Evolutionary conservation across 2,329 filamentous ascomycete species (phyloP).

Genomic region (Juglanconis juglandina): DNA sequence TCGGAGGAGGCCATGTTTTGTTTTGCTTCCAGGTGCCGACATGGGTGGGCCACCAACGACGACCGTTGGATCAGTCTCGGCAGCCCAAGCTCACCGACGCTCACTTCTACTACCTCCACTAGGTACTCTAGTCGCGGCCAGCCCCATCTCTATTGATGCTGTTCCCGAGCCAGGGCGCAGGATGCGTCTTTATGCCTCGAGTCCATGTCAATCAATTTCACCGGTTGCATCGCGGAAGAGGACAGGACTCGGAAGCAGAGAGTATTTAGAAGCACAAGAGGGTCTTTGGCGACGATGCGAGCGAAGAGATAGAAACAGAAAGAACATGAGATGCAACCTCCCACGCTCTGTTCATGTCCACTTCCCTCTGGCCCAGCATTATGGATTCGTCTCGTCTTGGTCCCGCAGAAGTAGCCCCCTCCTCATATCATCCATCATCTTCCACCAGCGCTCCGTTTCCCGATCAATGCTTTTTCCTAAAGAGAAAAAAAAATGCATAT

Average conservation of each 20-base stretch:
- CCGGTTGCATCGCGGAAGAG: too few relatives aligned
- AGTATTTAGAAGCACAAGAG: too few relatives aligned
- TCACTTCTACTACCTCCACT: background rate
- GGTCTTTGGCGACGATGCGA: conserved; percentile 12
- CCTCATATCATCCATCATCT: background rate
- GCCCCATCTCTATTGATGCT: background rate
- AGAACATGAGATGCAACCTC: conserved; percentile 4
- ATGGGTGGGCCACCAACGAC: background rate
- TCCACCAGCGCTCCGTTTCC: background rate
- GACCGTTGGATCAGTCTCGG: background rate
- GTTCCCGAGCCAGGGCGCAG: background rate
- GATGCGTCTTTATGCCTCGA: background rate
- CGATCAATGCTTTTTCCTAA: background rate
- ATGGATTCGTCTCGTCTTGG: too few relatives aligned
- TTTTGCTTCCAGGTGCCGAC: background rate
- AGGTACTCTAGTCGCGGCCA: background rate
- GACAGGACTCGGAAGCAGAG: too few relatives aligned
- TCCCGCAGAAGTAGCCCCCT: too few relatives aligned
- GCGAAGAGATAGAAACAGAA: background rate
- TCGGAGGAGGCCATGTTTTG: too few relatives aligned
- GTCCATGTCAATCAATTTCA: too few relatives aligned
- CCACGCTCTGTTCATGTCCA: too few relatives aligned
- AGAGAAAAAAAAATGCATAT: conserved; percentile 7
- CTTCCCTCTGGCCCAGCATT: too few relatives aligned
- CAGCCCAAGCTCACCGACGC: background rate